phyloP scores from a whole-genome alignment of 2,329 filamentous ascomycete genomes.

The Aspergillus sp. region DNA sequence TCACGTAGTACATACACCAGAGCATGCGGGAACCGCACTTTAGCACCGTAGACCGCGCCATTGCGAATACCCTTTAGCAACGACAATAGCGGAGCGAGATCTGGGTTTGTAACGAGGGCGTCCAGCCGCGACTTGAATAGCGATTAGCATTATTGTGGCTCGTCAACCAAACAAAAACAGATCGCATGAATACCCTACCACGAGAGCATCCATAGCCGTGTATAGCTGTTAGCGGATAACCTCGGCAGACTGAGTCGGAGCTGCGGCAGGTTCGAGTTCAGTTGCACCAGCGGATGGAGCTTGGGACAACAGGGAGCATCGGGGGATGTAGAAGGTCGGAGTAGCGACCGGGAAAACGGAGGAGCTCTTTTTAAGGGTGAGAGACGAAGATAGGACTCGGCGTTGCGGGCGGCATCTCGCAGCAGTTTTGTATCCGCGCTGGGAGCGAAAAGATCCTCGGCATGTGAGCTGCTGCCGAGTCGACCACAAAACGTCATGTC shows the following conservation, averaged over 20 bases:
- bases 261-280: slow-evolving; percentile 9
- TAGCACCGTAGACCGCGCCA: slow-evolving; percentile 93
- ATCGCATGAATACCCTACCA: slow-evolving; percentile 24
- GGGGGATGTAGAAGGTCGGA: slow-evolving; percentile 8
- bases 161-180: neutral
- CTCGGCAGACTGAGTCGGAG: slow-evolving; percentile 25
- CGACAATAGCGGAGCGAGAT: slow-evolving; percentile 79
- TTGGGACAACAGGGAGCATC: slow-evolving; percentile 11
- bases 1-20: slow-evolving; percentile 62
- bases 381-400: slow-evolving; percentile 8
- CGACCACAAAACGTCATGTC: slow-evolving; percentile 31
- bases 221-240: slow-evolving; percentile 15
- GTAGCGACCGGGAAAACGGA: neutral
- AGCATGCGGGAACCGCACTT: slow-evolving; percentile 97
- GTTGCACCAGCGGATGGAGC: slow-evolving; percentile 10
- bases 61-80: slow-evolving; percentile 93
- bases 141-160: neutral
- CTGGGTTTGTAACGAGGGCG: slow-evolving; percentile 75
- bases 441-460: slow-evolving; percentile 35
- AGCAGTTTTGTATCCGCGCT: slow-evolving; percentile 24
- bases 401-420: slow-evolving; percentile 29
- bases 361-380: neutral
- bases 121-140: slow-evolving; percentile 64
- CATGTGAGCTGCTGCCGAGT: slow-evolving; percentile 36
- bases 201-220: slow-evolving; percentile 33